These are phyloP conservation scores for Hyaloscypha hepaticicola DNA, from an alignment of 495 filamentous ascomycete genomes.

Conservation along the genomic window DNA sequence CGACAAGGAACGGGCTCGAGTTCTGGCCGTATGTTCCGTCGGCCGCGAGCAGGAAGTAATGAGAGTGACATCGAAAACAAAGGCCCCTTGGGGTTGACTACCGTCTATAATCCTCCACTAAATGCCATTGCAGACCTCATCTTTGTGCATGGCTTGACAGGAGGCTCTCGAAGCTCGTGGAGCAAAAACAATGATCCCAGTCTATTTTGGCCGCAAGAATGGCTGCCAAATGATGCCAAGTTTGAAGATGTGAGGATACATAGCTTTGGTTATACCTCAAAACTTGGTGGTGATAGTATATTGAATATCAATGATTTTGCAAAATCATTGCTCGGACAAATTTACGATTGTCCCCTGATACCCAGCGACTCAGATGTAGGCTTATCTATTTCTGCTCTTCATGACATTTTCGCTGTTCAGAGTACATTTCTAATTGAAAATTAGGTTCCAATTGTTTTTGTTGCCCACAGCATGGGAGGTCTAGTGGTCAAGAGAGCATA, in stretches of 20 bases:
- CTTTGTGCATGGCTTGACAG: too few relatives aligned
- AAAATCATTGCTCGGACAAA: conserved; percentile 36
- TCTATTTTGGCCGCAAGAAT: conserved; percentile 30
- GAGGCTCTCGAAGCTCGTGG: conserved; percentile 29
- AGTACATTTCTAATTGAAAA: conserved; percentile 13
- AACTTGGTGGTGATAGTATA: conserved; percentile 34
- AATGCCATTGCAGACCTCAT: too few relatives aligned
- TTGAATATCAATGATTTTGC: conserved; percentile 44
- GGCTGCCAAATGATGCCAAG: conserved; percentile 23
- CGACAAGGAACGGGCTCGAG: too few relatives aligned
- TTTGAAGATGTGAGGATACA: conserved; percentile 22
- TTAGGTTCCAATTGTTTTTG: conserved; percentile 40
- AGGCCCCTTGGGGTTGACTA: too few relatives aligned
- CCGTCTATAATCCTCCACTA: too few relatives aligned
- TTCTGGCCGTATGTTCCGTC: too few relatives aligned
- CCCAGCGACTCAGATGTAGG: not conserved
- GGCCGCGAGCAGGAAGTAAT: too few relatives aligned
- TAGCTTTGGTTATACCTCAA: conserved; percentile 26
- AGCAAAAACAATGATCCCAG: conserved; percentile 7
- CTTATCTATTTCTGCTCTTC: not conserved
- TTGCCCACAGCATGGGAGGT: conserved; percentile 55
- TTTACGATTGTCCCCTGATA: not conserved
- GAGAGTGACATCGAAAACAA: too few relatives aligned
- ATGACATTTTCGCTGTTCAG: not conserved
- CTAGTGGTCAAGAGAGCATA: conserved; percentile 48